Evolutionary conservation across 2,329 filamentous ascomycete genomes (phyloP).

Genomic region (Ophiostoma himal-ulmi): DNA sequence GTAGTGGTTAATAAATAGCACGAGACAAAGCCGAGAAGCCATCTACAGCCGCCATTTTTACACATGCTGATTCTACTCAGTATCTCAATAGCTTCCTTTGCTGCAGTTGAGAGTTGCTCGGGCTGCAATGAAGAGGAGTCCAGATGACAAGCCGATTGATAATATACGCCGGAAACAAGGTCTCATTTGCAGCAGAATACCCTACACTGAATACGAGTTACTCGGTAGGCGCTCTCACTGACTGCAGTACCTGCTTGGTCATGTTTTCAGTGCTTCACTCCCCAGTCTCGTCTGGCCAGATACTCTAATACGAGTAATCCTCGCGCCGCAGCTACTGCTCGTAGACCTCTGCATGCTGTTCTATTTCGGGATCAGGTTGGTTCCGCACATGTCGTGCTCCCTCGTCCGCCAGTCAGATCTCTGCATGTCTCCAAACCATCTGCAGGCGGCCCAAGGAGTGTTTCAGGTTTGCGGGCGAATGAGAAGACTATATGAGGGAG

Average conservation of each 20-base stretch:
- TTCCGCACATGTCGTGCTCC: conserved; percentile 19
- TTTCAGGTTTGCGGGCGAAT: conserved; percentile 18
- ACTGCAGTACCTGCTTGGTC: neutral
- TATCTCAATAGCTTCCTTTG: neutral
- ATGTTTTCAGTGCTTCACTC: neutral
- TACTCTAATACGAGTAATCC: neutral
- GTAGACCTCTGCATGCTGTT: neutral
- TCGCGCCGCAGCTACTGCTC: neutral
- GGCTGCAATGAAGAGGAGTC: too few relatives aligned
- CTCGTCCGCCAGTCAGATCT: conserved; percentile 16
- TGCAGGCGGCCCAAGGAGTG: conserved; percentile 19
- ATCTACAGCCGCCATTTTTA: neutral
- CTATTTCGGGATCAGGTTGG: conserved; percentile 21
- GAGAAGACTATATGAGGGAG: neutral
- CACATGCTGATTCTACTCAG: neutral
- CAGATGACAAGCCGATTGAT: neutral
- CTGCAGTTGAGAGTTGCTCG: too few relatives aligned
- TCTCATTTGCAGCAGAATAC: neutral
- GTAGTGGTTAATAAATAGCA: neutral
- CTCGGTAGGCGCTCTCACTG: neutral
- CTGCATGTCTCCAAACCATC: conserved; percentile 10
- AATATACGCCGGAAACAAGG: neutral
- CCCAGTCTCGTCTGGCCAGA: neutral
- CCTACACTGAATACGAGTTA: too few relatives aligned
- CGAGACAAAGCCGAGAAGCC: neutral